Evolutionary conservation across 805 yeast genomes (phyloP), one percentile per base, ranked within the genome.

Genomic region (Saccharomycopsis selenospora): DNA sequence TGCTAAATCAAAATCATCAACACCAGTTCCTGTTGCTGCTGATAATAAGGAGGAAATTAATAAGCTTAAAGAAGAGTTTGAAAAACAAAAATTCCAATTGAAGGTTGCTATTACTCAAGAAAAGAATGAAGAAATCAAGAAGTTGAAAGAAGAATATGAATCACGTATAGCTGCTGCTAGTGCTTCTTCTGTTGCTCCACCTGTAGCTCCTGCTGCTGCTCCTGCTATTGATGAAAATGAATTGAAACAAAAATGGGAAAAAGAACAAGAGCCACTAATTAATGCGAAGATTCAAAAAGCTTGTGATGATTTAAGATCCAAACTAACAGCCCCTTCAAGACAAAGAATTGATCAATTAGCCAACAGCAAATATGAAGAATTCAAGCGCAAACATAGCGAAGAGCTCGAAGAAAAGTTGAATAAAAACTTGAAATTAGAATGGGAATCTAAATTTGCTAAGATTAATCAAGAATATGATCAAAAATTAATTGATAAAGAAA

Each of bases 341-440:
- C 26, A 24, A 46, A n/a, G 51, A 42, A 7, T 58, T 5, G 46
- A 48, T 18, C 46, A 48, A 17, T 13, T 60, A 20, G 55, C 60
- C 13, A 43, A 52, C 2, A 47, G 49, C 3, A 69, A 65, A 40
- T 59, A 56, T 41, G 59, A 63, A 10, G 48, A 40, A 1, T 54
- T 66, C 13, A 51, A 55, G 48, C 50, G 54, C 28, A 47, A 49
- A 20, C 49, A 40, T 38, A 42, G 22, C 14, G 53, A 36, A 2
- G 52, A 52, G 18, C 18, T 46, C 8, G 43, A 46, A 17, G 20
- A 25, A 20, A 6, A 29, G 3, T 13, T 40, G 13, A 50, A 52
- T 11, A 49, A 52, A 40, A 24, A 22, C 6, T 14, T 43, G 36
- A 52, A 46, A 29, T 29, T 26, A 20, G 42, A 42, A 18, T 33